phyloP scores from a whole-genome alignment of 2,329 filamentous ascomycete genomes.

The Botryotinia calthae region DNA sequence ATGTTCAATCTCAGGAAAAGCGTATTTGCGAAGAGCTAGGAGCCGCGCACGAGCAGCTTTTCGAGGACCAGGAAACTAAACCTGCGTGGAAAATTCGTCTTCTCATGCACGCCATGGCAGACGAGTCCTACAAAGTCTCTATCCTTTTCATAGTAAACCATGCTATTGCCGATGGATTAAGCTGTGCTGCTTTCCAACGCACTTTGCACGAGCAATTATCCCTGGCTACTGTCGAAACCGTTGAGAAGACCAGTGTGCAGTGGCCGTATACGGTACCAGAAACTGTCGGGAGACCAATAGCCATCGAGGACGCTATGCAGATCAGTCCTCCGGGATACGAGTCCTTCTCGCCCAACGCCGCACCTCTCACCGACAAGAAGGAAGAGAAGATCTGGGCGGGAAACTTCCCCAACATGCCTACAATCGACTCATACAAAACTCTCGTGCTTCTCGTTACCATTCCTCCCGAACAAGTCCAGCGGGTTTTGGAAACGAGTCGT shows the following conservation, averaged over 20 bases:
- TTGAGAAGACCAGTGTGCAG: not conserved
- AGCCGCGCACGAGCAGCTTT: slow-evolving; percentile 25
- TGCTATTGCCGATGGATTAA: slow-evolving; percentile 29
- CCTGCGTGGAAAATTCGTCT: slow-evolving; percentile 30
- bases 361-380: not conserved
- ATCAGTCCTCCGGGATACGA: not conserved
- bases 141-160: slow-evolving; percentile 27
- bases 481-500: slow-evolving; percentile 19
- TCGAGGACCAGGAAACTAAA: slow-evolving; percentile 23
- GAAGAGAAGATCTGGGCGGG: slow-evolving; percentile 6
- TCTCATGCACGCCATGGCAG: slow-evolving; percentile 10
- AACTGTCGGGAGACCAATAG: not conserved
- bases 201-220: slow-evolving; percentile 25
- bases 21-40: slow-evolving; percentile 20
- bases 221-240: not conserved
- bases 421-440: slow-evolving; percentile 7
- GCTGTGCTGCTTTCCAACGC: slow-evolving; percentile 27
- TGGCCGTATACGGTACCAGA: slow-evolving; percentile 25
- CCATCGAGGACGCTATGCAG: slow-evolving; percentile 22
- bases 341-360: not conserved
- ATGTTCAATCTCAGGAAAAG: not conserved
- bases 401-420: slow-evolving; percentile 6
- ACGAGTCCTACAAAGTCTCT: slow-evolving; percentile 21
- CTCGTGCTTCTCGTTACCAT: slow-evolving; percentile 17
- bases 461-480: not conserved